Evolutionary conservation across 257 asterid genomes (phyloP), one percentile per base, ranked within the genome.

Genomic region (Eustoma russellianum): DNA sequence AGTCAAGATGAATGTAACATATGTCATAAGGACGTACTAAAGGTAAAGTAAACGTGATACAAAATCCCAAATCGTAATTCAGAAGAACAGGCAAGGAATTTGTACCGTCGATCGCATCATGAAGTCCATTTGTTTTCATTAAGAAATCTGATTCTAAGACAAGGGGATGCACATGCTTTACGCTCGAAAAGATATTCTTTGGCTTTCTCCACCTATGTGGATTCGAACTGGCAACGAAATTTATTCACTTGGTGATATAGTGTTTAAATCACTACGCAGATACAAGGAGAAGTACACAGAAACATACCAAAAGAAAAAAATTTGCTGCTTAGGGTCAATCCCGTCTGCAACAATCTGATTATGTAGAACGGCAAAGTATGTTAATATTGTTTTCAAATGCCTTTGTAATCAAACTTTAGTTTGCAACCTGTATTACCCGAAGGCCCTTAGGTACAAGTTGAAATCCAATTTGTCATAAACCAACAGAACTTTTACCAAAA

Each of bases 261-360:
- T 54, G 49, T 40, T 38, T 38, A 38, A 11, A 24, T 62, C 59
- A 74, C 44, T 62, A 18, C 53, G 19, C 56, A 57, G 53, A 35
- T 53, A 48, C 57, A 68, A 74, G n/a, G n/a, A n/a, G 19, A 57
- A 66, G n/a, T 17, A 51, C 19, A 47, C 11, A 52, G 43, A 7
- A 38, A 53, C 78, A 54, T 83, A 92, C 99, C 97, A 75, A 74
- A 77, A 77, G 81, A 69, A 67, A 74, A 92, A 88, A 5, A 93
- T 81, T 53, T 88, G 94, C 66, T 77, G 82, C 83, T 83, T 77
- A 49, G 93, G 95, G 72, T 92, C 95, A 70, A 83, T 85, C 33
- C 94, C 94, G 69, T 83, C 85, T 51, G 86, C 89, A 71, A 85
- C 83, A 60, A 71, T 68, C 99, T 92, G 93, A 41, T n/a, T 4